Evolutionary conservation across 805 yeast genomes (phyloP).

Genomic region (Yamadazyma sp.): DNA sequence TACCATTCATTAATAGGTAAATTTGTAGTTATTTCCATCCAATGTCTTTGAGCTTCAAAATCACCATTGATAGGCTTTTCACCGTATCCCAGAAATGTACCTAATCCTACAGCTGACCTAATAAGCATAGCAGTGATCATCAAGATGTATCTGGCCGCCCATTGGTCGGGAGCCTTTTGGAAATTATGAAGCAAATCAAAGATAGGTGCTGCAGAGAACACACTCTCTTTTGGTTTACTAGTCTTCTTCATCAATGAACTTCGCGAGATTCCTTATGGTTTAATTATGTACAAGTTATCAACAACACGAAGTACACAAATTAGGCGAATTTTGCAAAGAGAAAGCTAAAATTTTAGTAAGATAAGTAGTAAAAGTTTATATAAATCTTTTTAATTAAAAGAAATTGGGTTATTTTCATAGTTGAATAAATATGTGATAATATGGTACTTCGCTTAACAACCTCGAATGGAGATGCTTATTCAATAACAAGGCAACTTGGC

Average conservation of each 20-base stretch:
- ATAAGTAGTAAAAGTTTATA: too few species aligned
- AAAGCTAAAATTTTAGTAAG: neutral
- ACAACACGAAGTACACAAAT: too few species aligned
- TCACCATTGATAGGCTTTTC: constrained; percentile 87
- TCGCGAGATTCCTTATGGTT: too few species aligned
- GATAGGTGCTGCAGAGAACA: constrained; percentile 51
- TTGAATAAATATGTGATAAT: too few species aligned
- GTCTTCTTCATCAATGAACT: too few species aligned
- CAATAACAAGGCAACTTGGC: constrained; percentile 36
- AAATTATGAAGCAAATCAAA: constrained; percentile 77
- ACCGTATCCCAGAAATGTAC: constrained; percentile 74
- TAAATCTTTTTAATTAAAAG: too few species aligned
- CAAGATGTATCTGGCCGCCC: constrained; percentile 82
- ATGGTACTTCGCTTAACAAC: too few species aligned
- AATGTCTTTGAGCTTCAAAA: constrained; percentile 96
- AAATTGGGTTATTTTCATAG: too few species aligned
- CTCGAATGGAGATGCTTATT: too few species aligned
- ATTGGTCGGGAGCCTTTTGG: constrained; percentile 78
- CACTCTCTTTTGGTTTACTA: constrained; percentile 10
- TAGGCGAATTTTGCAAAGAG: too few species aligned
- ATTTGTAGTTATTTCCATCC: constrained; percentile 88
- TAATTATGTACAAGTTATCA: too few species aligned
- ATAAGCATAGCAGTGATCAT: constrained; percentile 71
- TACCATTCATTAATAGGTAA: constrained; percentile 82
- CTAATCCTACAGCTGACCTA: constrained; percentile 83